Evolutionary conservation across 768 basidiomycete species (phyloP).

Genomic region (Megacollybia marginata): DNA sequence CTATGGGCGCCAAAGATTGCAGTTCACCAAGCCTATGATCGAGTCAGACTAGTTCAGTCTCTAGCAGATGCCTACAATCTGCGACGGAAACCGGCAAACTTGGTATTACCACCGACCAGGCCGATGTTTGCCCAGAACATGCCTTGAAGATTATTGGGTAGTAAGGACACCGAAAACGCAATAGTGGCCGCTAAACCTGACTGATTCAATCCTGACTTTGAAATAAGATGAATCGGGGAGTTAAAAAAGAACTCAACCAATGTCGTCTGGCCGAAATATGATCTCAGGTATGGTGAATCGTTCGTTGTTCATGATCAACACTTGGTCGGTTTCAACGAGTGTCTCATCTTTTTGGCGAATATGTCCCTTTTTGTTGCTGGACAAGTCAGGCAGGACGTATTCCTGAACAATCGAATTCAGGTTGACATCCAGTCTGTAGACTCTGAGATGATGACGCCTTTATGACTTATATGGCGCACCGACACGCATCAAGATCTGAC

Average conservation of each 20-base stretch:
- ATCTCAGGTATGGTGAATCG: conserved; percentile 90
- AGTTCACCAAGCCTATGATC: conserved; percentile 58
- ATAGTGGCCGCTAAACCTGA: conserved; percentile 72
- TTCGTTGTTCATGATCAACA: conserved; percentile 86
- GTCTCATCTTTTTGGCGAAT: conserved; percentile 48
- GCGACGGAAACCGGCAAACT: conserved; percentile 63
- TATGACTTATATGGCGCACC: conserved; percentile 32
- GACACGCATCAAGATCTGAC: conserved; percentile 67
- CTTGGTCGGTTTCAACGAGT: conserved; percentile 50
- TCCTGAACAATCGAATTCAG: conserved; percentile 72
- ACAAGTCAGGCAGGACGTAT: conserved; percentile 87
- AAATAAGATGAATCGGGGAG: conserved; percentile 16
- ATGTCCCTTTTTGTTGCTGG: conserved; percentile 53
- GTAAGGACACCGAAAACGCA: conserved; percentile 62
- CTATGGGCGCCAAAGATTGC: conserved; percentile 73
- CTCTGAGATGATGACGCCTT: background rate
- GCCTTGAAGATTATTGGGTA: conserved; percentile 78
- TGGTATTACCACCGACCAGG: conserved; percentile 77
- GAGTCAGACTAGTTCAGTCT: conserved; percentile 6
- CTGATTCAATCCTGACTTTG: conserved; percentile 64
- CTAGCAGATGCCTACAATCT: conserved; percentile 48
- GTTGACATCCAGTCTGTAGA: conserved; percentile 41
- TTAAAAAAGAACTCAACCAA: conserved; percentile 48
- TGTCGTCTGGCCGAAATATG: conserved; percentile 83
- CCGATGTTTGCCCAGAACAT: conserved; percentile 97